Percentiles rank a stretch among this genome's conserved stretches.
These are phyloP conservation scores for Cutaneotrichosporon spelunceum DNA, from an alignment of 1,284 basidiomycete species.

Conservation along the genomic window DNA sequence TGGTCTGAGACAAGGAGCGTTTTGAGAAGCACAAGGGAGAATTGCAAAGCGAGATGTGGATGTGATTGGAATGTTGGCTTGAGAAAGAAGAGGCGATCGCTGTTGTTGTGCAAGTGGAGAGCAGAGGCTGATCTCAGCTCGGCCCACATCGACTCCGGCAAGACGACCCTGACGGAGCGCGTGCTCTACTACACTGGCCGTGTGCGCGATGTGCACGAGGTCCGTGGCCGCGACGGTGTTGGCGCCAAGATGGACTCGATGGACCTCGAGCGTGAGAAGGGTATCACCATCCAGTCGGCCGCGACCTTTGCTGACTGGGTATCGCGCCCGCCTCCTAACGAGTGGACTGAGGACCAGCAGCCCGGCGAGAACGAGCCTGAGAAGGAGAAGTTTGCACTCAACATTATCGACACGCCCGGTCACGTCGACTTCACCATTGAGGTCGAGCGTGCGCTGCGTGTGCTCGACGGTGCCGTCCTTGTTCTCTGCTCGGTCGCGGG, in stretches of 20 bases:
- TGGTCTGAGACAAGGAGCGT: too few relatives aligned
- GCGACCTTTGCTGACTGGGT: slow-evolving; percentile 99
- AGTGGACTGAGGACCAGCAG: slow-evolving; percentile 47
- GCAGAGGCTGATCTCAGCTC: slow-evolving; percentile 53
- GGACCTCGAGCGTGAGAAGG: slow-evolving; percentile 98
- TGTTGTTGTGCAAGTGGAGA: neutral
- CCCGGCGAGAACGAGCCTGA: slow-evolving; percentile 54
- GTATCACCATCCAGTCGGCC: slow-evolving; percentile 98
- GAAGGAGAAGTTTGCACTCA: slow-evolving; percentile 84
- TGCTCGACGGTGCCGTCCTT: slow-evolving; percentile 92
- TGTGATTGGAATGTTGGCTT: too few relatives aligned
- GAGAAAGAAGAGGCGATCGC: too few relatives aligned
- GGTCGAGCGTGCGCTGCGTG: slow-evolving; percentile 93
- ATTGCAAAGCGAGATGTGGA: neutral
- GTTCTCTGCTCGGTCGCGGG: slow-evolving; percentile 96
- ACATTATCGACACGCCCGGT: slow-evolving; percentile 98
- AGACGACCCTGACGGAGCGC: slow-evolving; percentile 98
- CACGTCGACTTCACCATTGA: slow-evolving; percentile 99
- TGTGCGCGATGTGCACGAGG: slow-evolving; percentile 96
- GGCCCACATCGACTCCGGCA: slow-evolving; percentile 94
- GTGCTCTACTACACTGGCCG: slow-evolving; percentile 92
- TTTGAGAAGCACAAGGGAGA: neutral
- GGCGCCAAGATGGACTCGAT: slow-evolving; percentile 99
- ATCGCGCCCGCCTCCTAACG: slow-evolving; percentile 56
- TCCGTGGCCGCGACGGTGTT: slow-evolving; percentile 88